Evolutionary conservation across 2,329 filamentous ascomycete species (phyloP), one percentile per base, ranked within the genome.

Genomic region (Tolypocladium pustulatum): DNA sequence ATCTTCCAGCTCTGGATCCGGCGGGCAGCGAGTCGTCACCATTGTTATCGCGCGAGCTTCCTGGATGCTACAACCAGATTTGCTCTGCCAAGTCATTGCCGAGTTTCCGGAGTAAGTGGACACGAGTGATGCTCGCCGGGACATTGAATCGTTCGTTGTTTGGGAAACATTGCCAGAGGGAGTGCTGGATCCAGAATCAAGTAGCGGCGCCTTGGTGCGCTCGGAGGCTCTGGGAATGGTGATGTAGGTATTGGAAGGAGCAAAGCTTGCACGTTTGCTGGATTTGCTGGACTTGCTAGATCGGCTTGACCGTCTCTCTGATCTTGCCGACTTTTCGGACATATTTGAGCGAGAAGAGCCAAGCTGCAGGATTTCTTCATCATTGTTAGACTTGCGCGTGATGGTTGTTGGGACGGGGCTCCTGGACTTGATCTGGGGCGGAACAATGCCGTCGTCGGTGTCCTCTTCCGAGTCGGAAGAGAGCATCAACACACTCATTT

Each of bases 401-500:
- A 43, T 36, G 4, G 54, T 36, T 34, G 56, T 27, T 6, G 54
- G 40, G 8, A 22, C n/a, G 6, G 43, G 41, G 13, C 49, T 55
- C 36, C 49, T 59, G n/a, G 20, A 49, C 5, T 58, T 49, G 5
- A 65, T 59, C 9, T 4, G 5, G 0, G 66, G 57, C 2, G 64
- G 62, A 4, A 59, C 52, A 22, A 65, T 66, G 8, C 63, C 64
- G 13, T 17, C 53, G 7, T 64, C 63, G 43, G 32, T 25, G 41
- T 78, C 77, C 6, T 80, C 79, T 59, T 84, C 82, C 0, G 81
- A 83, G 61, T 84, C 81, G 0, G 81, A 83, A 1, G 81, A 83
- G 1, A 85, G 73, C 1, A 81, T 80, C 17, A 85, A 69, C 1
- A 85, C 75, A 61, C 82, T 84, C 60, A 75, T 81, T 56, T 81